Base-by-base conservation (phyloP, 2,329 filamentous ascomycete species). In the Trichoderma asperellum region DNA sequence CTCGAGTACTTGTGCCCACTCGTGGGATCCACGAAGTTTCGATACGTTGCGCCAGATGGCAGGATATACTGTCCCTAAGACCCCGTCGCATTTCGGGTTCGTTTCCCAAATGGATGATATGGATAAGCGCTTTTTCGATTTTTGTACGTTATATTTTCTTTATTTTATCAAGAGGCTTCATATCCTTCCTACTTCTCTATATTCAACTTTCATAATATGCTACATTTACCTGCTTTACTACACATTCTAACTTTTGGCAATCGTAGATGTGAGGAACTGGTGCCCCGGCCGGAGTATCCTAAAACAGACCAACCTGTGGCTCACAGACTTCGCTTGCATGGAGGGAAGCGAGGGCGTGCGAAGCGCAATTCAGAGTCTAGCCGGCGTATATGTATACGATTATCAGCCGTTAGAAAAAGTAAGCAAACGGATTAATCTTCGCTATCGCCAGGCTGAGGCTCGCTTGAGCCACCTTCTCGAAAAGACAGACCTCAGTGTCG, bases 361-460 rank as follows among this genome's bases (percentile, higher is more conserved):
- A 4, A 73, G 76, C 32, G 81, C 81, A 6, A 81, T 82, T n/a
- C 78, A 81, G 55, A 80, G 80, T 27, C 74, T 82, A 2, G 79
- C 80, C 2, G 80, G 80, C 1, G 77, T 81, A 1, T 82, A 82
- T 35, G 79, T 82, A 6, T 80, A 81, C 68, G 81, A 82, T 68
- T 82, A 82, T 40, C 68, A 77, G 18, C 80, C 79, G 0, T 72
- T 76, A 34, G 75, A 79, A 10, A 70, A 70, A 5, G 73, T 82
- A 14, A 74, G 76, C 18, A 72, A 72, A 11, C 74, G 76, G 14
- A 77, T 81, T 63, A 81, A 81, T 55, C 66, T 76, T 12, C 75
- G 75, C 24, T 81, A 80, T 68, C 52, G 57, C 12, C 64, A 71
- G 21, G 78, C 79, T 4, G 78, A 80, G 52, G 35, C 69, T 3